A percentile compares a stretch with the other conserved stretches of the same genome.
Conservation (phyloP, 106 monocot genomes). For the Amphibolis antarctica region DNA sequence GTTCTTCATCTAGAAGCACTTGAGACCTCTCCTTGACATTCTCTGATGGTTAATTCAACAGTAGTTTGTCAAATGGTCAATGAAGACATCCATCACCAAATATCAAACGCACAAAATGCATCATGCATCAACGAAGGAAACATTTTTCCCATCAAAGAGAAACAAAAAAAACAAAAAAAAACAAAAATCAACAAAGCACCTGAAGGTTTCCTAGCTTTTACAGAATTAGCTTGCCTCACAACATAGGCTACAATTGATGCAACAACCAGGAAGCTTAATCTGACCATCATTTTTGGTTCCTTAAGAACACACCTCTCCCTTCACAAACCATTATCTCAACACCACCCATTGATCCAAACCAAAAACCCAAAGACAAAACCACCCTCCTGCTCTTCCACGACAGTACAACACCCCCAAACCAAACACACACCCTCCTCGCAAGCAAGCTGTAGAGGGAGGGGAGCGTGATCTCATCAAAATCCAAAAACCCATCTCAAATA, state of each 20-base stretch:
- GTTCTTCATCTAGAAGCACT: slow-evolving; percentile 14
- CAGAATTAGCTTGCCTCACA: slow-evolving; percentile 36
- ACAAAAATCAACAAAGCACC: too few species aligned
- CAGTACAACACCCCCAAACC: background rate
- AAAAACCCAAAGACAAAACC: background rate
- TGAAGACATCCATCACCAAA: background rate
- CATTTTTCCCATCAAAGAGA: background rate
- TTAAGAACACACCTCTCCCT: slow-evolving; percentile 5
- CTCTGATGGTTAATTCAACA: slow-evolving; percentile 16
- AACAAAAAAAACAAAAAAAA: background rate
- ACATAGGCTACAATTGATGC: slow-evolving; percentile 71
- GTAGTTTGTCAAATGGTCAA: background rate
- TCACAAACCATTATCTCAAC: background rate
- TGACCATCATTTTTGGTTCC: slow-evolving; percentile 56
- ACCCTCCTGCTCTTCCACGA: background rate
- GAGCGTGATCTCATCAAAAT: background rate
- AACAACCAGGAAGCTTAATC: slow-evolving; percentile 60
- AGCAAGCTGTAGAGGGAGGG: background rate
- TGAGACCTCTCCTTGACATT: slow-evolving; percentile 23
- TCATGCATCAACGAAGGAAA: too few species aligned
- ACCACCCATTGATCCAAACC: background rate
- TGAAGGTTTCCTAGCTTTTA: slow-evolving; percentile 23
- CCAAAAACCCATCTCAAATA: slow-evolving; percentile 4
- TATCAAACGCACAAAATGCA: background rate
- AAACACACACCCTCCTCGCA: background rate